Base-by-base conservation (phyloP, 2,329 filamentous ascomycete genomes). In the Aspergillus brasiliensis region DNA sequence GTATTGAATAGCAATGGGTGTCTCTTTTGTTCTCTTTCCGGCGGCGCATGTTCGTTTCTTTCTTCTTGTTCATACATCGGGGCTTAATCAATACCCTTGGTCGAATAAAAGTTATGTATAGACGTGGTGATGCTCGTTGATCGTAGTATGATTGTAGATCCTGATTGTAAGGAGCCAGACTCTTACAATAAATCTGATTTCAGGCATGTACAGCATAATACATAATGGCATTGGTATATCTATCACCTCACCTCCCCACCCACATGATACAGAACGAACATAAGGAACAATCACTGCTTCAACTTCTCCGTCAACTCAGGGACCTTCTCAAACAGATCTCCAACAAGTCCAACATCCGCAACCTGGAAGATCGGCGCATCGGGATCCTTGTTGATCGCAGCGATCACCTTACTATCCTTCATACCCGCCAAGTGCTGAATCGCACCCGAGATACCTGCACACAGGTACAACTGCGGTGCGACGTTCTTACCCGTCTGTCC, bases 371-470 rank as follows among this genome's bases (percentile, higher is more conserved):
- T 99, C 28, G 95, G 95, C 59, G 95, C 95, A 78, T 99, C 95
- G 4, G 88, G 83, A 73, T 99, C 95, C 82, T 99, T 99, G 84
- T 99, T 99, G 74, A 99, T 98, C 13, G 92, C 92, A 21, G 94
- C 95, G 80, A 99, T 99, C 60, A 99, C 95, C 83, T 99, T 99
- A 83, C 92, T 97, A 75, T 99, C 95, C 85, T 99, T 99, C 95
- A 99, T 99, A 74, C 95, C 95, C 31, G 95, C 95, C 79, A 99
- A 79, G 83, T 99, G 95, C 81, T 99, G 95, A 69, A 99, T 99
- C 21, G 95, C 95, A 56, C 95, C 95, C 8, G 92, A 97, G 69
- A 99, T 98, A 73, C 95, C 95, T 11, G 94, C 93, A 56, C 92
- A 96, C 68, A 99, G 84, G 76, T 99, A 99, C 62, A 99, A 82